Evolutionary conservation across 2,329 filamentous ascomycete species (phyloP).

Genomic region (Xylaria sp.): DNA sequence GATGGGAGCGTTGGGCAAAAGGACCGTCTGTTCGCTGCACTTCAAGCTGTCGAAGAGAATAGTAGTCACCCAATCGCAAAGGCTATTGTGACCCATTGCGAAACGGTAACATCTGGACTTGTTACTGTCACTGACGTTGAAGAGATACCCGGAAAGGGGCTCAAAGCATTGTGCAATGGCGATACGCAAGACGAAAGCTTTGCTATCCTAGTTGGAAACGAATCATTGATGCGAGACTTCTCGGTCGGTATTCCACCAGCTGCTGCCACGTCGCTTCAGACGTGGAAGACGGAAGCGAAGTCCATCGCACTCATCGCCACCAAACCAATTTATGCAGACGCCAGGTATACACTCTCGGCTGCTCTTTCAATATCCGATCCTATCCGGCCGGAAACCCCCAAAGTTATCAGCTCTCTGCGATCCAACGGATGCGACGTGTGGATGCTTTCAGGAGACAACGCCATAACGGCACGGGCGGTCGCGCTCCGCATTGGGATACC

Average conservation of each 20-base stretch:
- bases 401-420: constrained; percentile 72
- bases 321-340: constrained; percentile 41
- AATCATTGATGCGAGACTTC: constrained; percentile 70
- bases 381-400: constrained; percentile 75
- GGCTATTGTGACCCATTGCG: constrained; percentile 73
- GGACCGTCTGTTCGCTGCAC: constrained; percentile 59
- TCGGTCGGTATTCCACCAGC: constrained; percentile 53
- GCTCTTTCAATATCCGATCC: constrained; percentile 83
- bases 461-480: constrained; percentile 83
- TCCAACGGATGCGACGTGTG: constrained; percentile 77
- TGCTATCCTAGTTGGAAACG: constrained; percentile 76
- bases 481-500: constrained; percentile 80
- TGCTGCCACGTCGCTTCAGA: constrained; percentile 54
- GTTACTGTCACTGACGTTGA: constrained; percentile 59
- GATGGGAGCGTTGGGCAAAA: constrained; percentile 42
- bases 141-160: constrained; percentile 77
- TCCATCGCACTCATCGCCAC: constrained; percentile 70
- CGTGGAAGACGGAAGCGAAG: constrained; percentile 72
- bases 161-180: constrained; percentile 65
- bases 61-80: constrained; percentile 80
- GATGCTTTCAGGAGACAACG: constrained; percentile 94
- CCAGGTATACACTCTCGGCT: constrained; percentile 64
- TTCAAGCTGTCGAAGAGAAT: constrained; percentile 73
- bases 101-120: constrained; percentile 47
- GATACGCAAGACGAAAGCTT: constrained; percentile 50